Base-by-base conservation (phyloP, 176 grass and related monocot species). In the Aegilops sharonensis region DNA sequence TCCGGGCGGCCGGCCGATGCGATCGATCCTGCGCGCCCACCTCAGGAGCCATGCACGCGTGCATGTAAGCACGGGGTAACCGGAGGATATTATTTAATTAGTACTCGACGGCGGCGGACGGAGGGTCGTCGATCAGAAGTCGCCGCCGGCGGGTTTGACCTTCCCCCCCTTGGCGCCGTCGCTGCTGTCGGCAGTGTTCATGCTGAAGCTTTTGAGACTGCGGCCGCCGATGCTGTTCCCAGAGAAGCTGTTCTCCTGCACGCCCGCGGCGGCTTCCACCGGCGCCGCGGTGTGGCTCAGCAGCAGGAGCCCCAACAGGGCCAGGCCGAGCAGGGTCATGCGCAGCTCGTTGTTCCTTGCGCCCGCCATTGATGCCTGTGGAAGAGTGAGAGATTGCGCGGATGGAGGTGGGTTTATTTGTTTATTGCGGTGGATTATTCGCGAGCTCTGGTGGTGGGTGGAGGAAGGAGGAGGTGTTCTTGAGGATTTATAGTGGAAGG, bases 121-220 rank as follows among this genome's bases (percentile, higher is more conserved):
- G 63, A 25, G 54, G 54, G 54, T 59, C 18, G 54, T 45, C 42
- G 68, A 75, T 87, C 81, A 91, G 11, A 52, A 3, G 35, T 32
- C 31, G 25, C 40, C 72, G 31, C 30, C 2, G 8, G 0, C 13
- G 21, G 3, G 2, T 5, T 3, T 5, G 6, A 0, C 2, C 59
- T 61, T 47, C 50, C 50, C 15, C 14, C 50, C 50, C 15, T 54
- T 54, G 48, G 14, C 5, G 24, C 1, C 21, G 0, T 50, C 29
- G 72, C 43, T 24, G 15, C 4, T 10, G 9, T 84, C 3, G 4
- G 3, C 25, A 1, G 0, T 9, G 66, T 87, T 87, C 81, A 91
- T 88, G 89, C 85, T 91, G 85, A 91, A 88, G 89, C 89, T 91
- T 9, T 15, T 61, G 29, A 75, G 14, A 45, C 11, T 18, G 85